Percentiles rank a stretch among this genome's conserved stretches.
phyloP scores from a whole-genome alignment of 192 early-diverging fungal genomes.

The Coemansia sp. region DNA sequence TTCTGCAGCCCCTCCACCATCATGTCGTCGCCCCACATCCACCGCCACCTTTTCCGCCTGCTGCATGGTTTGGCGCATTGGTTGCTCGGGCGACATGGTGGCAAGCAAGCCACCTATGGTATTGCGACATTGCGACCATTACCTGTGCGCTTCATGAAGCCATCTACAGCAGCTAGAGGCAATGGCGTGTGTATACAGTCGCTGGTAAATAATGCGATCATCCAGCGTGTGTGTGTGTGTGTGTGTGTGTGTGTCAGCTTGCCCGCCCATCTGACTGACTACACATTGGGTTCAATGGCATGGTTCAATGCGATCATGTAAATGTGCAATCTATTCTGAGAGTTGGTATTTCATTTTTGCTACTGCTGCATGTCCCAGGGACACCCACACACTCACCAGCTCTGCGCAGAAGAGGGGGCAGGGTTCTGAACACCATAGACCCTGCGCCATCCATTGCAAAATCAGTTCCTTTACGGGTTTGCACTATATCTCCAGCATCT shows the following conservation, averaged over 20 bases:
- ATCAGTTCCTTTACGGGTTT: background rate
- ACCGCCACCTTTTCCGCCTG: background rate
- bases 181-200: background rate
- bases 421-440: slow-evolving; percentile 7
- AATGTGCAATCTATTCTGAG: background rate
- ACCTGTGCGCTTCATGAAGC: background rate
- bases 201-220: background rate
- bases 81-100: background rate
- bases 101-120: background rate
- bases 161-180: background rate
- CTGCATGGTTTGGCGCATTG: background rate
- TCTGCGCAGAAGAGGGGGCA: slow-evolving; percentile 2
- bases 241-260: background rate
- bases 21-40: background rate
- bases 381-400: background rate
- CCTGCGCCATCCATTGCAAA: slow-evolving; percentile 11
- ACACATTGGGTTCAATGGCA: background rate
- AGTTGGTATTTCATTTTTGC: background rate
- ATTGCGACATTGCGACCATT: background rate
- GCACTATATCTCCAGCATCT: slow-evolving; percentile 18
- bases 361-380: no score
- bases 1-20: background rate
- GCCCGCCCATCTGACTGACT: background rate
- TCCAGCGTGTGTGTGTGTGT: background rate
- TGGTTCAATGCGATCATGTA: background rate